These are phyloP conservation scores for Pseudogymnoascus sp. DNA, from an alignment of 2,329 filamentous ascomycete species.

Conservation along the genomic window DNA sequence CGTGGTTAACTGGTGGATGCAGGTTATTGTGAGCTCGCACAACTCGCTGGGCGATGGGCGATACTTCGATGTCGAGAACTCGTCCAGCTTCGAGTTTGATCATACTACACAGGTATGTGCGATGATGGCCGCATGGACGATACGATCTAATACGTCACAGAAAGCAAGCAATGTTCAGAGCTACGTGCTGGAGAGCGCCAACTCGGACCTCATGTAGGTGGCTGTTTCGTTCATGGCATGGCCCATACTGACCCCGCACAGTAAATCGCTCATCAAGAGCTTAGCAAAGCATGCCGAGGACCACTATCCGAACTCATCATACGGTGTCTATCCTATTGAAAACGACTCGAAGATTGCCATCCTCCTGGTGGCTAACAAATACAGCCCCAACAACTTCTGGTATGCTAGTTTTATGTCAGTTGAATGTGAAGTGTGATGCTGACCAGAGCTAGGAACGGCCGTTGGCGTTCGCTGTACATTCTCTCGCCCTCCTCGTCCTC, in stretches of 20 bases:
- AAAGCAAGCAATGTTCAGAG: constrained; percentile 80
- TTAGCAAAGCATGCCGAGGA: constrained; percentile 71
- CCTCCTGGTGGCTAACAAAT: constrained; percentile 88
- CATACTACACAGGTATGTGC: constrained; percentile 63
- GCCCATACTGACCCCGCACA: constrained; percentile 31
- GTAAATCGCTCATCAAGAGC: constrained; percentile 76
- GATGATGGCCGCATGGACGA: background rate
- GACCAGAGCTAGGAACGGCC: constrained; percentile 65
- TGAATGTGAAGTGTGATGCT: background rate
- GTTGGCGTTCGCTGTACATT: constrained; percentile 86
- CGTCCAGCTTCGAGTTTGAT: constrained; percentile 82
- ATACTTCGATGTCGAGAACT: constrained; percentile 86
- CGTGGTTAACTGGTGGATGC: constrained; percentile 11
- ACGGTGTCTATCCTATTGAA: constrained; percentile 75
- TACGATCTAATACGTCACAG: constrained; percentile 33
- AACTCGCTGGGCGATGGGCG: constrained; percentile 72
- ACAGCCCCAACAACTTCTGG: constrained; percentile 98
- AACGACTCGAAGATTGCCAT: constrained; percentile 71
- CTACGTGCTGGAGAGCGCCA: constrained; percentile 66
- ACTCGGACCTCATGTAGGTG: constrained; percentile 72
- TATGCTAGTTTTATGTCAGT: constrained; percentile 32
- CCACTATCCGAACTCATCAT: constrained; percentile 77
- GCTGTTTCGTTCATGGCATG: background rate
- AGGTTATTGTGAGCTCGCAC: constrained; percentile 76
- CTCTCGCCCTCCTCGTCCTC: constrained; percentile 62